Conservation (phyloP, 2,329 filamentous ascomycete species). For the Aspergillus persii region DNA sequence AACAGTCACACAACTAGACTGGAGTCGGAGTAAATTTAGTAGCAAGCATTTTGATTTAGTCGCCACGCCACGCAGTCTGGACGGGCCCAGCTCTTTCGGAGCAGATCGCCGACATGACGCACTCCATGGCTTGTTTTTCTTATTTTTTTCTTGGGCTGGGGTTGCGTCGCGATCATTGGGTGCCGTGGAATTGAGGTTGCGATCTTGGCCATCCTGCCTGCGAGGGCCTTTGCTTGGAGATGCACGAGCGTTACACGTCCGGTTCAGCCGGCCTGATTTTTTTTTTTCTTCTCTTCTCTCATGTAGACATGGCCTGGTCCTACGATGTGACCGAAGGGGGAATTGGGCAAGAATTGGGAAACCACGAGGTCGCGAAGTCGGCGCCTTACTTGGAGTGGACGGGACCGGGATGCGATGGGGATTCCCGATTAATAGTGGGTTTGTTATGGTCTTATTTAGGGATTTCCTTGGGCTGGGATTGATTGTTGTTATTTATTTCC, state of each 20-base stretch:
- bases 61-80: not conserved
- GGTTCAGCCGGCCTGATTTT: not conserved
- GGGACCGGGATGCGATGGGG: not conserved
- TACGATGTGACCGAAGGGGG: not conserved
- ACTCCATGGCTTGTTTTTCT: not conserved
- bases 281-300: not conserved
- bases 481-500: not conserved
- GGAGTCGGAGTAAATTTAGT: not conserved
- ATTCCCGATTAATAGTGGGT: not conserved
- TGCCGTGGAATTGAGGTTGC: not conserved
- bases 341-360: not conserved
- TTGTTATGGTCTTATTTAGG: not conserved
- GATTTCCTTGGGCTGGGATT: not conserved
- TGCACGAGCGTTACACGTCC: not conserved
- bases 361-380: not conserved
- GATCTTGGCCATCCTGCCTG: not conserved
- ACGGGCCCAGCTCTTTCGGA: not conserved
- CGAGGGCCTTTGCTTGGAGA: not conserved
- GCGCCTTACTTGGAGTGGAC: constrained; percentile 14
- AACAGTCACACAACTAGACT: not conserved
- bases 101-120: not conserved
- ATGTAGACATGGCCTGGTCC: too few relatives aligned
- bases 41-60: not conserved
- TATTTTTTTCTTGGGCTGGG: not conserved
- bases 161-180: not conserved